Percentiles rank a stretch among this genome's conserved stretches.
Evolutionary conservation across 306 rosid species (phyloP).

Genomic region (Lotus japonicus): DNA sequence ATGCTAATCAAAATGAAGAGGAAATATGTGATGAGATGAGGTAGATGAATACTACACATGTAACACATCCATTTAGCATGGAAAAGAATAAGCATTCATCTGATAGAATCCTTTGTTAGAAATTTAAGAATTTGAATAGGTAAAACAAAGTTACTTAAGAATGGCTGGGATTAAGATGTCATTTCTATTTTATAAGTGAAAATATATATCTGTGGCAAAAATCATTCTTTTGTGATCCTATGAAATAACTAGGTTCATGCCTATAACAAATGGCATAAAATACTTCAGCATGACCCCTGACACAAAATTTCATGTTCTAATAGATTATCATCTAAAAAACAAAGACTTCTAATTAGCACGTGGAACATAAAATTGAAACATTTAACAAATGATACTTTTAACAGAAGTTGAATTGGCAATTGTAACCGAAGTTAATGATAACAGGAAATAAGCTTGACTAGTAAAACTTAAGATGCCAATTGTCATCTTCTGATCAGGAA

Average conservation of each 20-base stretch:
- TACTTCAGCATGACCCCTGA: not conserved
- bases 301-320: not conserved
- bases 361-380: not conserved
- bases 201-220: not conserved
- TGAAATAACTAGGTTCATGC: not conserved
- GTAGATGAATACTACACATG: not conserved
- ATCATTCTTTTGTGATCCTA: not conserved
- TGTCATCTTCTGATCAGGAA: not conserved
- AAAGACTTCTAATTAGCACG: not conserved
- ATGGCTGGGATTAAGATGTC: not conserved
- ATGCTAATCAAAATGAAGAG: not conserved
- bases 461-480: not conserved
- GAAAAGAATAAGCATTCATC: not conserved
- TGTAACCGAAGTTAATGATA: not conserved
- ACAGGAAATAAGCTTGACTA: not conserved
- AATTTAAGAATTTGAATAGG: not conserved
- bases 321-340: not conserved
- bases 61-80: not conserved
- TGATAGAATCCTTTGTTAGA: not conserved
- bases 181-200: not conserved
- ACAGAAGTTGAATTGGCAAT: not conserved
- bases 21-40: not conserved
- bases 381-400: not conserved
- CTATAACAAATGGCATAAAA: not conserved
- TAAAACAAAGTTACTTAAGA: not conserved